phyloP scores from a whole-genome alignment of 140 eudicot species.

The Erigeron philadelphicus region DNA sequence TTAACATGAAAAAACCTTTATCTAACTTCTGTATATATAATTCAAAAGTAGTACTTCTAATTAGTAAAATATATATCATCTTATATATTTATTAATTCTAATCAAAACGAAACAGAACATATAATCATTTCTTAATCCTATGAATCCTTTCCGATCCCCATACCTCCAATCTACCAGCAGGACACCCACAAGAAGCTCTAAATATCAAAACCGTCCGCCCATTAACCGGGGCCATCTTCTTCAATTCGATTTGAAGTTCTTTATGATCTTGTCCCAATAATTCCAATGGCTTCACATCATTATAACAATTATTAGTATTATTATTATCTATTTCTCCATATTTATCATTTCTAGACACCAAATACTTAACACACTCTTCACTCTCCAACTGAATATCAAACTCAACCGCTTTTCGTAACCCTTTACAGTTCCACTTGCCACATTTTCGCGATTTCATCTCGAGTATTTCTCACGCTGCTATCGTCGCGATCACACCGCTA shows the following conservation, averaged over 20 bases:
- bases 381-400: constrained; percentile 53
- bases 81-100: constrained; percentile 24
- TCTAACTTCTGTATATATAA: constrained; percentile 26
- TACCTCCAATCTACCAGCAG: constrained; percentile 55
- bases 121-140: constrained; percentile 42
- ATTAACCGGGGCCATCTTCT: constrained; percentile 58
- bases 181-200: constrained; percentile 57
- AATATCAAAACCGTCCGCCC: constrained; percentile 54
- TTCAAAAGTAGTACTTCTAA: constrained; percentile 22
- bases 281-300: constrained; percentile 40
- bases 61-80: constrained; percentile 17
- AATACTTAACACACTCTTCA: constrained; percentile 49
- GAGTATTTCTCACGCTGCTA: constrained; percentile 34
- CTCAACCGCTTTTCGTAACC: constrained; percentile 44
- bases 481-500: constrained; percentile 28
- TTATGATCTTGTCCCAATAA: constrained; percentile 49
- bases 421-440: constrained; percentile 46
- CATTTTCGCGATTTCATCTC: constrained; percentile 39
- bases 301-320: too few species aligned
- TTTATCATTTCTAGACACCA: not conserved
- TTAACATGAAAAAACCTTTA: too few species aligned
- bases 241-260: constrained; percentile 51
- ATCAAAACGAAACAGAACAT: constrained; percentile 6
- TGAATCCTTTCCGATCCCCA: constrained; percentile 46
- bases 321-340: not conserved